Evolutionary conservation across 2,329 filamentous ascomycete genomes (phyloP), one percentile per base, ranked within the genome.

Genomic region (Paecilomyces fulvus): DNA sequence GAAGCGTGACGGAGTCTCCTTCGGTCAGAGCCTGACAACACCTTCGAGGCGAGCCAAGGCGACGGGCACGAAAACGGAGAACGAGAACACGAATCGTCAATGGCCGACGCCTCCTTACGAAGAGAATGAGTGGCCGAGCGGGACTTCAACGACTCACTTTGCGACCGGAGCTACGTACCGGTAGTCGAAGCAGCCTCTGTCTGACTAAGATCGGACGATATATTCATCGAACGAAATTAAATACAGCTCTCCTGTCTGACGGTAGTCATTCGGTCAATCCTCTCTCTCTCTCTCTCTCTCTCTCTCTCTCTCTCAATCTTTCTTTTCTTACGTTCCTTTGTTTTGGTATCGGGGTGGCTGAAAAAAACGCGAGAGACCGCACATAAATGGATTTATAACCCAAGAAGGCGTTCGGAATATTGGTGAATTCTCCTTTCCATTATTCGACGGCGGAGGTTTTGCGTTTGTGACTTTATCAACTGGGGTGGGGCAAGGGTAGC

Each of bases 101-200:
- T 96, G 92, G 88, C 92, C 92, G 2, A 97, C 94, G 14, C 94
- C 94, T 21, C 92, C 94, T 3, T 96, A 96, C 64, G 92, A 96
- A 67, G 92, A 95, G 65, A 86, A 86, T 60, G 92, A 96, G 70
- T 97, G 92, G 92, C 90, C 88, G 17, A 85, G 88, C 8, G 87
- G 89, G 48, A 88, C 90, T 30, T 84, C 90, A 10, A 88, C 89
- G 5, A 91, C 88, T 73, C 91, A 92, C 63, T 88, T 89, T 78
- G 86, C 87, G 54, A 84, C 85, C 30, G 83, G 87, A 61, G 64
- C 71, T 56, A 70, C 66, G 55, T 73, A 64, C 61, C 67, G 70
- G 56, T 75, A 71, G 65, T 56, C 7, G 25, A 28, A 28, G 2
- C 43, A n/a, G 11, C 25, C 12, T 14, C 25, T 51, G 21, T 21